Evolutionary conservation across 148 eudicot genomes (phyloP), one percentile per base, ranked within the genome.

Genomic region (Tetragonia tetragonoides): DNA sequence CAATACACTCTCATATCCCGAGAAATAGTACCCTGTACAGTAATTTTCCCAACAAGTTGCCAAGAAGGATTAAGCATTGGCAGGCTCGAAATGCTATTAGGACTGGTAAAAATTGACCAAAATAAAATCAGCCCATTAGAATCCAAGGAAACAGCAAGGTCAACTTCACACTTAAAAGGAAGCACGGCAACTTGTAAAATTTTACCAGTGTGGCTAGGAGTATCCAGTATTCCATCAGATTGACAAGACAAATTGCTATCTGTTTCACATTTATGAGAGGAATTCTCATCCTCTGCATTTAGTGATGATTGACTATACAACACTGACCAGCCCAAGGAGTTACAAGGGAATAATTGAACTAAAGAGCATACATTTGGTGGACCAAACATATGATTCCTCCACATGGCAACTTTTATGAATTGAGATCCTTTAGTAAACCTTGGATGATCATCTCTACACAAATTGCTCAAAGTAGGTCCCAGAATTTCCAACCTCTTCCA

Each of bases 91-190:
- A 90, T 77, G 68, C 86, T 73, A 81, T 69, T 85, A 79, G 87
- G 82, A 82, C 69, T 75, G 61, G 76, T 70, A 70, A 91, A 77
- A 77, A 88, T 76, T 74, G 93, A 90, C 99, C 99, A 96, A 68
- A 96, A 88, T 24, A 93, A 66, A 68, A 93, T 86, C 80, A 80
- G 73, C 53, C 98, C 99, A 83, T 88, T 80, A 61, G 87, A 76
- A 82, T 96, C 97, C 82, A 96, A 82, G 75, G 99, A 96, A 83
- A 82, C 95, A 81, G 93, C 92, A 76, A 93, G 79, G 75, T 88
- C 85, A 83, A 75, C 78, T 77, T 87, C 89, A 74, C 70, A 77
- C 73, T 74, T 56, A 75, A 64, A 79, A 40, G 95, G 91, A 82
- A 87, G 97, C 83, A 96, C 86, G 59, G 91, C 88, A 75, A 96